These are phyloP conservation scores for Rhizoctonia solani DNA, from an alignment of 1,284 basidiomycete genomes.

Conservation along the genomic window DNA sequence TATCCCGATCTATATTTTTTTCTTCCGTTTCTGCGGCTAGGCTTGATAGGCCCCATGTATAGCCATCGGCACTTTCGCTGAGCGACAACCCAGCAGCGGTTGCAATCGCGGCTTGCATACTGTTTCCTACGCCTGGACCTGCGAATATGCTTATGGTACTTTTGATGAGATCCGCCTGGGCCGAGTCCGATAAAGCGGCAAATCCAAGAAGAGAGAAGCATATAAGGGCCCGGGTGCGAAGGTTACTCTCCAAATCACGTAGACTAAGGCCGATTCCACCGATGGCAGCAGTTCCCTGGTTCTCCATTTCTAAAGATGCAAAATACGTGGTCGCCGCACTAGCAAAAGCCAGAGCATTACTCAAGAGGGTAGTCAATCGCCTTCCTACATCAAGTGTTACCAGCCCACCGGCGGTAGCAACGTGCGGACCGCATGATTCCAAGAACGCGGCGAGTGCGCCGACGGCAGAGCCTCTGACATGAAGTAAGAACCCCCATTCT, in stretches of 20 bases:
- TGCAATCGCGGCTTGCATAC: slow-evolving; percentile 77
- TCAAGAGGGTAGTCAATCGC: slow-evolving; percentile 82
- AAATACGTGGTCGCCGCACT: slow-evolving; percentile 51
- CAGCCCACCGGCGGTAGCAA: slow-evolving; percentile 52
- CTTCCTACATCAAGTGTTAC: slow-evolving; percentile 91
- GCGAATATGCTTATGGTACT: slow-evolving; percentile 84
- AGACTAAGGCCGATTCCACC: slow-evolving; percentile 61
- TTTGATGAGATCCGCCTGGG: slow-evolving; percentile 81
- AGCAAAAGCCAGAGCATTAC: slow-evolving; percentile 89
- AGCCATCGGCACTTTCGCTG: slow-evolving; percentile 88
- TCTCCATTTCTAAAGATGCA: slow-evolving; percentile 10
- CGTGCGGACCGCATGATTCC: slow-evolving; percentile 58
- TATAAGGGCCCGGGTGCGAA: slow-evolving; percentile 85
- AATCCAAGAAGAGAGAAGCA: slow-evolving; percentile 86
- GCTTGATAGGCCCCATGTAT: slow-evolving; percentile 90
- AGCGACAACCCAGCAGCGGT: slow-evolving; percentile 83
- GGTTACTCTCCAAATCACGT: slow-evolving; percentile 78
- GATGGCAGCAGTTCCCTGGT: background rate
- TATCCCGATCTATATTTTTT: slow-evolving; percentile 75
- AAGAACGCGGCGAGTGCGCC: slow-evolving; percentile 85
- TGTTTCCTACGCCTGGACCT: slow-evolving; percentile 62
- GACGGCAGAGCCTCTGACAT: slow-evolving; percentile 89
- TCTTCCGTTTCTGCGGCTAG: slow-evolving; percentile 53
- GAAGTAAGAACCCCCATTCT: slow-evolving; percentile 92
- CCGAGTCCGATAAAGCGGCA: slow-evolving; percentile 77